phyloP scores from a whole-genome alignment of 768 basidiomycete species.

The Tricholoma saponaceum region DNA sequence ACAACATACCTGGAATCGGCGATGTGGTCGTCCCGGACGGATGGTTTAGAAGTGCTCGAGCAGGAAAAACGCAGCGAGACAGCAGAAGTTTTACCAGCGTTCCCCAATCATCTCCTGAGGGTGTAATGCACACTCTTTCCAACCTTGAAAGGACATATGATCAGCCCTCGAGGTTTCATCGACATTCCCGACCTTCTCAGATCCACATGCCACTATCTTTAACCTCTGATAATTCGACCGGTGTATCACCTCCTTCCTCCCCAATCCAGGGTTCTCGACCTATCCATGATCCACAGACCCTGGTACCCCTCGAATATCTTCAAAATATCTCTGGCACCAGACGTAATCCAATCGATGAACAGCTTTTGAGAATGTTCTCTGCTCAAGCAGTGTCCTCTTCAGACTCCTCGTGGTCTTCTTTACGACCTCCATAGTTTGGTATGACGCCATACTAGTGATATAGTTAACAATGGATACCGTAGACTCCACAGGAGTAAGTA shows the following conservation, averaged over 20 bases:
- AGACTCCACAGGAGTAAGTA: not conserved
- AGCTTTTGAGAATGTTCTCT: slow-evolving; percentile 55
- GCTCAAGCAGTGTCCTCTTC: not conserved
- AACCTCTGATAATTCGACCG: slow-evolving; percentile 30
- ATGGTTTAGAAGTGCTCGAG: slow-evolving; percentile 75
- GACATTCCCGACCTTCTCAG: slow-evolving; percentile 19
- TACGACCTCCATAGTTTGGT: not conserved
- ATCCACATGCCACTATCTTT: slow-evolving; percentile 24
- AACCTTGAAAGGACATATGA: slow-evolving; percentile 16
- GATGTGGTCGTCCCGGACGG: slow-evolving; percentile 69
- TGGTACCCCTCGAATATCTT: slow-evolving; percentile 64
- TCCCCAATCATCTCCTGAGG: slow-evolving; percentile 27
- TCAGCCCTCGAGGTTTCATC: slow-evolving; percentile 16
- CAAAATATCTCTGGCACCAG: slow-evolving; percentile 49
- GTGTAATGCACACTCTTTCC: slow-evolving; percentile 19
- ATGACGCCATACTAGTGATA: not conserved
- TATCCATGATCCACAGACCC: slow-evolving; percentile 24
- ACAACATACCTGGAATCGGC: slow-evolving; percentile 62
- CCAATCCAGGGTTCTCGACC: slow-evolving; percentile 27
- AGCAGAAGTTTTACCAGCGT: slow-evolving; percentile 35
- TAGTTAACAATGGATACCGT: too few species aligned
- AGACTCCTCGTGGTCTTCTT: not conserved
- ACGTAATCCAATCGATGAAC: slow-evolving; percentile 63
- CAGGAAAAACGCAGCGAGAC: slow-evolving; percentile 56
- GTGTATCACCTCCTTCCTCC: slow-evolving; percentile 35